phyloP scores from a whole-genome alignment of 2,329 filamentous ascomycete species.

The Sporothrix schenckii region DNA sequence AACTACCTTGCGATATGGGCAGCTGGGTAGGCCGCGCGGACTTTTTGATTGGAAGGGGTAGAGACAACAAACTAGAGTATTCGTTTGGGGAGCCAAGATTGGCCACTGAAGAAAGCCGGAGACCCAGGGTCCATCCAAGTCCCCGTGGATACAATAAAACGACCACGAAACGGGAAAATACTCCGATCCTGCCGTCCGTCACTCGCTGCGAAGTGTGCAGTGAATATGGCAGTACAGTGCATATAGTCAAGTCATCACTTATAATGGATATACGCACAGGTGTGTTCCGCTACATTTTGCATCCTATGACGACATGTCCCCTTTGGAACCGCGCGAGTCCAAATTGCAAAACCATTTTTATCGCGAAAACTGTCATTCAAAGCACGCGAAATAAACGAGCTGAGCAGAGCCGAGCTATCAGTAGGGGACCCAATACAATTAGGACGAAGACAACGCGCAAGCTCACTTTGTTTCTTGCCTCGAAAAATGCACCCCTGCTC shows the following conservation, averaged over 20 bases:
- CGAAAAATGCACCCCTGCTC: conserved; percentile 2
- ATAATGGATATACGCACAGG: not conserved
- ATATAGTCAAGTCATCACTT: not conserved
- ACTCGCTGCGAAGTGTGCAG: not conserved
- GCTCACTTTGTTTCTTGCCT: not conserved
- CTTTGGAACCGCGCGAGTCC: not conserved
- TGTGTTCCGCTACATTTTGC: not conserved
- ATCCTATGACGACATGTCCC: conserved; percentile 19
- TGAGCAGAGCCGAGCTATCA: not conserved
- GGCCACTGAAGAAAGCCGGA: not conserved
- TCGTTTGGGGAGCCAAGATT: not conserved
- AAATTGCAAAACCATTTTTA: not conserved
- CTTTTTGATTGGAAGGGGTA: conserved; percentile 11
- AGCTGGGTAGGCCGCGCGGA: conserved; percentile 16
- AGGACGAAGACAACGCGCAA: not conserved
- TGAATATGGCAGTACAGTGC: not conserved
- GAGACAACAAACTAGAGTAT: not conserved
- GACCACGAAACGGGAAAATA: conserved; percentile 3
- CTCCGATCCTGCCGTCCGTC: conserved; percentile 7
- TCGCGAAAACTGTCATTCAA: not conserved
- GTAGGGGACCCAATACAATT: not conserved
- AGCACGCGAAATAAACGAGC: conserved; percentile 9
- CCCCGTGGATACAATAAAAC: not conserved
- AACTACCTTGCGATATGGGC: not conserved
- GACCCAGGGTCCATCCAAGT: conserved; percentile 8